Evolutionary conservation across 441 rosid species (phyloP), one percentile per base, ranked within the genome.

Genomic region (Capsella rubella): DNA sequence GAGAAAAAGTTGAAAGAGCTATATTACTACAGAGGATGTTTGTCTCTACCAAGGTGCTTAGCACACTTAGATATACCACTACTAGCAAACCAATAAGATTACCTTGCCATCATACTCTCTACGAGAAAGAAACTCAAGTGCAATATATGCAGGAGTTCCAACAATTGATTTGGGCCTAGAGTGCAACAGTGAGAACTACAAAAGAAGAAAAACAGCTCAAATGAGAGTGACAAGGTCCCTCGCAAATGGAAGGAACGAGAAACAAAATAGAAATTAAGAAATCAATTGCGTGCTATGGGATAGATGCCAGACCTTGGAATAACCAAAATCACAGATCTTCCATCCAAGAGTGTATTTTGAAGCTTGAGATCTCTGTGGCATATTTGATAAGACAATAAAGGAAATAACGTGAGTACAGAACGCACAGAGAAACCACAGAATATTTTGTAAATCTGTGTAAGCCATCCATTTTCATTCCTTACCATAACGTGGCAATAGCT

Each of bases 361-460:
- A 91, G 87, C 78, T 91, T 93, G 81, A 93, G 68, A 85, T 93
- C 98, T 85, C 98, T 81, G 60, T 93, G 97, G 72, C 98, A 93
- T 72, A 93, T 93, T 93, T 93, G 97, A 97, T 93, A 83, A 72
- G 78, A 31, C 40, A 40, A 51, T 3, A 58, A 56, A 56, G 18
- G 53, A 37, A 4, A 45, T 7, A 40, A 29, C 6, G 37, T 13
- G 10, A 56, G 4, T 8, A 71, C 27, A 18, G 1, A 21, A 21
- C 25, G 8, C 12, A 51, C 46, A 15, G 5, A 21, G n/a, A 25
- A n/a, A 60, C 6, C 72, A 10, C 67, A 62, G 10, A 59, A 62
- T 21, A 43, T 21, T 21, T 21, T 21, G 25, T 21, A 21, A 21
- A 21, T 21, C 25, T 21, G 25, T 1, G 43, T 43, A 35, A 54